Evolutionary conservation across 306 rosid species (phyloP).

Genomic region (Cicer judaicum): DNA sequence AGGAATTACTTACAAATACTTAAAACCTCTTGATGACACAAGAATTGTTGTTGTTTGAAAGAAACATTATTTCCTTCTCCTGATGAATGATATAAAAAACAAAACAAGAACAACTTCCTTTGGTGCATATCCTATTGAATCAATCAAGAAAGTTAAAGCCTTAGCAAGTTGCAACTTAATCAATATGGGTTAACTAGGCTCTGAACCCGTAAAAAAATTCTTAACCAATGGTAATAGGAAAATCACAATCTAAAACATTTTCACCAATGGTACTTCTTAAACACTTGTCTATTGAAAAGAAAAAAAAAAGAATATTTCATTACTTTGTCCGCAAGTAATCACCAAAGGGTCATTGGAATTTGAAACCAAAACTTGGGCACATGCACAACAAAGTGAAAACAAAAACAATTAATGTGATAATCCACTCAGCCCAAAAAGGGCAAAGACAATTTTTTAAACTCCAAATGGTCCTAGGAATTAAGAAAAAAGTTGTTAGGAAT

Average conservation of each 20-base stretch:
- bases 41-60: neutral
- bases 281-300: slow-evolving; percentile 3
- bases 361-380: slow-evolving; percentile 45
- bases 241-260: slow-evolving; percentile 18
- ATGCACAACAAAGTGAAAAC: slow-evolving; percentile 40
- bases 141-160: neutral
- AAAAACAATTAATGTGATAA: slow-evolving; percentile 22
- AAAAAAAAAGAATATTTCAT: neutral
- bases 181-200: slow-evolving; percentile 1
- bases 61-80: neutral
- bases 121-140: neutral
- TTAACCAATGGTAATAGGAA: slow-evolving; percentile 3
- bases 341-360: slow-evolving; percentile 46
- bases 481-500: slow-evolving; percentile 53
- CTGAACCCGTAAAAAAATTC: slow-evolving; percentile 31
- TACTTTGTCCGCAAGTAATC: slow-evolving; percentile 39
- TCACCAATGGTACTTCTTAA: slow-evolving; percentile 45
- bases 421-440: slow-evolving; percentile 45
- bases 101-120: neutral
- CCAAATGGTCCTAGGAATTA: slow-evolving; percentile 42
- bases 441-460: slow-evolving; percentile 38
- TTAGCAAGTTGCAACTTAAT: slow-evolving; percentile 8
- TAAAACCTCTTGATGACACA: neutral
- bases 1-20: neutral
- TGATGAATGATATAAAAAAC: neutral